Percentiles rank a stretch among this genome's conserved stretches.
phyloP scores from a whole-genome alignment of 2,329 filamentous ascomycete genomes.

The Sporothrix euskadiensis region DNA sequence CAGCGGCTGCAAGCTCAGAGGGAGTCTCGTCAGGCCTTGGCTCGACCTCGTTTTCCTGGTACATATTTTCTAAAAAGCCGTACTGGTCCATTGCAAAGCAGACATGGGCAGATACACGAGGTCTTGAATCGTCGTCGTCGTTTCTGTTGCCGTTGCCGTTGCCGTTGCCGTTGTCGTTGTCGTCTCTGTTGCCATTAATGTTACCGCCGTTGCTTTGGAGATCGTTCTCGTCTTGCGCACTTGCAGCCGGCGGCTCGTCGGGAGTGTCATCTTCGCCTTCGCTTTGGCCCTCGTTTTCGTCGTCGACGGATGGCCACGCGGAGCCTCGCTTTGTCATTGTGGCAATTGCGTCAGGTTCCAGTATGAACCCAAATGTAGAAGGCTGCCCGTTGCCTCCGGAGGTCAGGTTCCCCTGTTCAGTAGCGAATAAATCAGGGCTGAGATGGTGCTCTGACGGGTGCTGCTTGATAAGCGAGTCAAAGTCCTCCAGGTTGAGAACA shows the following conservation, averaged over 20 bases:
- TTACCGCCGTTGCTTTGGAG: neutral
- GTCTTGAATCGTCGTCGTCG: neutral
- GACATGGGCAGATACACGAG: neutral
- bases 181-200: too few relatives aligned
- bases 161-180: neutral
- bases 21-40: neutral
- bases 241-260: neutral
- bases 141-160: neutral
- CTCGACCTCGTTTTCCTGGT: neutral
- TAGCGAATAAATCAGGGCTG: neutral
- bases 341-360: too few relatives aligned
- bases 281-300: neutral
- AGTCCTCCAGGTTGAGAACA: constrained; percentile 1
- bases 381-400: neutral
- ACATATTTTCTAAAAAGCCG: neutral
- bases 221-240: neutral
- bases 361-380: too few relatives aligned
- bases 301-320: neutral
- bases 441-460: neutral
- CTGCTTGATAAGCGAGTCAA: neutral
- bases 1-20: neutral
- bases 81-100: constrained; percentile 25
- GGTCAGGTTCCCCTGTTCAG: neutral
- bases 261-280: neutral
- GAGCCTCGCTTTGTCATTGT: neutral